Percentiles rank a stretch among this genome's conserved stretches.
Evolutionary conservation across 148 eudicot species (phyloP).

Genomic region (Spergularia marina): DNA sequence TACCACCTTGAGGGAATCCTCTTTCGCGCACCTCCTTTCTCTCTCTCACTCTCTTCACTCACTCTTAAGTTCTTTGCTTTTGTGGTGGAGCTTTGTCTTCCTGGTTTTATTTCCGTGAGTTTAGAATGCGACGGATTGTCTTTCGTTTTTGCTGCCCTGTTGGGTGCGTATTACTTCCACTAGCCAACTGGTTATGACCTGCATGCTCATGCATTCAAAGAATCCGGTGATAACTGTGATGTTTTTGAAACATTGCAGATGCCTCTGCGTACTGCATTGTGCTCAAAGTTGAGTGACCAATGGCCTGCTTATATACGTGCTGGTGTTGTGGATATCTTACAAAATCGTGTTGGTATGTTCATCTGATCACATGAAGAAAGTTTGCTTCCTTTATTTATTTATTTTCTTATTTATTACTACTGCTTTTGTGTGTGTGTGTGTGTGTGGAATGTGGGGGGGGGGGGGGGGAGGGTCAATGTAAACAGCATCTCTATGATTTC

Average conservation of each 20-base stretch:
- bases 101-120: too few relatives aligned
- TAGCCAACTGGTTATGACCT: slow-evolving; percentile 1
- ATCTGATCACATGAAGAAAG: not conserved
- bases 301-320: slow-evolving; percentile 65
- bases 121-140: too few relatives aligned
- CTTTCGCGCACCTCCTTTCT: too few relatives aligned
- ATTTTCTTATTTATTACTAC: too few relatives aligned
- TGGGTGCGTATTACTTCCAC: not conserved
- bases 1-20: too few relatives aligned
- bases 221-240: slow-evolving; percentile 7
- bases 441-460: too few relatives aligned
- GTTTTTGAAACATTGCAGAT: slow-evolving; percentile 41
- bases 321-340: slow-evolving; percentile 76
- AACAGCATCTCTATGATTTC: not conserved
- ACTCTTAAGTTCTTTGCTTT: too few relatives aligned
- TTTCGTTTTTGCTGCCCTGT: not conserved
- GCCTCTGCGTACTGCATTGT: slow-evolving; percentile 46
- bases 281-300: slow-evolving; percentile 31
- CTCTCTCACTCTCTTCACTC: too few relatives aligned
- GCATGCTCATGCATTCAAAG: slow-evolving; percentile 7
- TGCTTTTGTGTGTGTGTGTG: too few relatives aligned
- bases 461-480: not conserved
- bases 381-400: not conserved
- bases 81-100: too few relatives aligned
- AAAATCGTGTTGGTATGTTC: slow-evolving; percentile 75